These are phyloP conservation scores for Plenodomus biglobosus DNA, from an alignment of 2,329 filamentous ascomycete genomes.

Conservation along the genomic window DNA sequence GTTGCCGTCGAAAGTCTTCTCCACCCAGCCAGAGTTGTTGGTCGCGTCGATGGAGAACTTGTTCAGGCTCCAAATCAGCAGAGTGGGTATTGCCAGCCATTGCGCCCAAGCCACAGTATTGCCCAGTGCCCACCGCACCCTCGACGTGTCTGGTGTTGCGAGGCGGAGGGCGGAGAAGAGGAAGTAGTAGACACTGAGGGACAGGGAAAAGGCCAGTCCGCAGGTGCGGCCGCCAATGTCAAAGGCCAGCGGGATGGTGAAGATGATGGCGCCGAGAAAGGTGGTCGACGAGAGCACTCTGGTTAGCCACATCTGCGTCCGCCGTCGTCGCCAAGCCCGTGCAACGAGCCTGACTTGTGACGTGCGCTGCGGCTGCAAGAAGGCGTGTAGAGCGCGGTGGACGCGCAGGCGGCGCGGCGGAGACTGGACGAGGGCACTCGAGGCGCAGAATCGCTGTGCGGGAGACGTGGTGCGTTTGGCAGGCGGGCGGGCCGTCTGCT, in stretches of 20 bases:
- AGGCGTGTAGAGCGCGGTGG: slow-evolving; percentile 21
- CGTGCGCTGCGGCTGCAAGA: slow-evolving; percentile 21
- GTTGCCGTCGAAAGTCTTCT: slow-evolving; percentile 71
- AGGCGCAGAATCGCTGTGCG: slow-evolving; percentile 8
- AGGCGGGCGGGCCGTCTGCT: slow-evolving; percentile 18
- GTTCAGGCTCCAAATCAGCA: slow-evolving; percentile 94
- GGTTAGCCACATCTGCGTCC: slow-evolving; percentile 76
- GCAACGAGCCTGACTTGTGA: slow-evolving; percentile 44
- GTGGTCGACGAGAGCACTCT: slow-evolving; percentile 75
- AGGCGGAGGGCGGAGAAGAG: slow-evolving; percentile 80
- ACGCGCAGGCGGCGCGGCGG: slow-evolving; percentile 37
- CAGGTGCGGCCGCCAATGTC: slow-evolving; percentile 96
- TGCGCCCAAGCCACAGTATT: slow-evolving; percentile 73
- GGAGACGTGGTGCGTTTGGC: slow-evolving; percentile 17
- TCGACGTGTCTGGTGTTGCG: slow-evolving; percentile 75
- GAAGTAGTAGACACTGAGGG: slow-evolving; percentile 88
- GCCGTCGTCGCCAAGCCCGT: slow-evolving; percentile 51
- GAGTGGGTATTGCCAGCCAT: slow-evolving; percentile 79
- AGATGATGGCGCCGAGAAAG: slow-evolving; percentile 89
- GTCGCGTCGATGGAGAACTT: slow-evolving; percentile 92
- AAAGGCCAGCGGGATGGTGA: slow-evolving; percentile 95
- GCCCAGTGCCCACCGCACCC: slow-evolving; percentile 71
- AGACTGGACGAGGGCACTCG: slow-evolving; percentile 17
- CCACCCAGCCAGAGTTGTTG: slow-evolving; percentile 71
- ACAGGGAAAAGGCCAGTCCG: slow-evolving; percentile 89